Percentiles rank a stretch among this genome's conserved stretches.
Conservation (phyloP, 768 basidiomycete genomes). For the Erythrobasidium yunnanense region DNA sequence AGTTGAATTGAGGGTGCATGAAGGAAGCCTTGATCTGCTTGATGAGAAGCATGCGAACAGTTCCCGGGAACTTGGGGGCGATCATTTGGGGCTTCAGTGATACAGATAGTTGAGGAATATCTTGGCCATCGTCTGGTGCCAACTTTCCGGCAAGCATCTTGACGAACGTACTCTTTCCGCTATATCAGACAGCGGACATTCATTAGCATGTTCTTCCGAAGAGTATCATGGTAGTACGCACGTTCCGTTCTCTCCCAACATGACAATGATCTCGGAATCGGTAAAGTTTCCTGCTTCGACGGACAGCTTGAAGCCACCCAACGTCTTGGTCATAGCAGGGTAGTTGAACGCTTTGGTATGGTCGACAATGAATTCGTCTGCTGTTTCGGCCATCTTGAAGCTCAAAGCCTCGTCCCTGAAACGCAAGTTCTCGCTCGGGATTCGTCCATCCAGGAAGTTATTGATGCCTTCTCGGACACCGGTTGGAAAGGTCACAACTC, state of each 20-base stretch:
- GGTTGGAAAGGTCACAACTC: conserved; percentile 97
- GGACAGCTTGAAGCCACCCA: conserved; percentile 88
- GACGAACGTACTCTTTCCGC: conserved; percentile 89
- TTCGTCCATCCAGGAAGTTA: conserved; percentile 97
- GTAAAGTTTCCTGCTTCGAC: conserved; percentile 83
- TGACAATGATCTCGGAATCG: conserved; percentile 98
- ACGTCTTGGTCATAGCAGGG: conserved; percentile 92
- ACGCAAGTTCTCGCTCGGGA: conserved; percentile 94
- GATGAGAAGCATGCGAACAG: conserved; percentile 84
- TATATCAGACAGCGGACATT: conserved; percentile 16
- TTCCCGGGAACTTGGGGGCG: conserved; percentile 91
- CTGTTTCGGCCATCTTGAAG: conserved; percentile 96
- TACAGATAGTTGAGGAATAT: conserved; percentile 64
- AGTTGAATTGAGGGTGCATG: conserved; percentile 99
- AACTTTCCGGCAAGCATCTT: conserved; percentile 80
- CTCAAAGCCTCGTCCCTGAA: conserved; percentile 91
- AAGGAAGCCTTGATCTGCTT: conserved; percentile 91
- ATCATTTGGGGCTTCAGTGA: conserved; percentile 98
- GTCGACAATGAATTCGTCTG: conserved; percentile 74
- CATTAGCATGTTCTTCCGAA: neutral
- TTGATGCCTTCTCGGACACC: conserved; percentile 98
- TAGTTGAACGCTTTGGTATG: conserved; percentile 84
- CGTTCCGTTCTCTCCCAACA: conserved; percentile 98
- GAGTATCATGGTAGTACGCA: conserved; percentile 15
- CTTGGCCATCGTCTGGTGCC: conserved; percentile 58